phyloP scores from a whole-genome alignment of 345 rosid genomes.

The Brassica rapa region DNA sequence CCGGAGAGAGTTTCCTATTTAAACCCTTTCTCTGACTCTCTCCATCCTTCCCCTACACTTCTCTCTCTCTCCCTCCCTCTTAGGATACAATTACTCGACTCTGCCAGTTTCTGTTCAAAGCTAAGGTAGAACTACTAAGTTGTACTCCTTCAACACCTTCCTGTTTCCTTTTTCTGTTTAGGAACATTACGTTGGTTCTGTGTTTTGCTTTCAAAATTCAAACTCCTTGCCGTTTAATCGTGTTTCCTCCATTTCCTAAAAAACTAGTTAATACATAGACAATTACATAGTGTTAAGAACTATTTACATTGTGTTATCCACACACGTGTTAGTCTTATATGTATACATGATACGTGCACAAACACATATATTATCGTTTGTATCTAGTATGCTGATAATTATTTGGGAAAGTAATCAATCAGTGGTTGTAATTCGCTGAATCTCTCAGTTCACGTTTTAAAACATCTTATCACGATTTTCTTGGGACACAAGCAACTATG shows the following conservation, averaged over 20 bases:
- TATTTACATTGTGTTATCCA: not conserved
- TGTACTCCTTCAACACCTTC: conserved; percentile 1
- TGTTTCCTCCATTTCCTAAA: not conserved
- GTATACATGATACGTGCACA: not conserved
- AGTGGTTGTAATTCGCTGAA: conserved; percentile 34
- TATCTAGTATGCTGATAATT: not conserved
- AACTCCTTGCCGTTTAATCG: conserved; percentile 8
- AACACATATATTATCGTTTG: not conserved
- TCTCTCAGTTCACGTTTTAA: conserved; percentile 18
- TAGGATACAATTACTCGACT: not conserved
- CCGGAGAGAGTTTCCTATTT: conserved; percentile 33
- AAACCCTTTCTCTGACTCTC: conserved; percentile 24
- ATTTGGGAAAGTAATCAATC: conserved; percentile 4
- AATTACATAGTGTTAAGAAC: not conserved
- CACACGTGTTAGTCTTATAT: conserved; percentile 16
- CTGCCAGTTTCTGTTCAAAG: conserved; percentile 4
- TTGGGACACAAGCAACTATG: conserved; percentile 28
- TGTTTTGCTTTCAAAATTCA: conserved; percentile 1
- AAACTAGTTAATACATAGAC: not conserved
- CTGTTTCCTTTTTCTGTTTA: not conserved
- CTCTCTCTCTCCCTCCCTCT: conserved; percentile 30
- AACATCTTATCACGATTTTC: conserved; percentile 29
- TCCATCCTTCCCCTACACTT: conserved; percentile 38
- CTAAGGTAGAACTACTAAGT: conserved; percentile 16
- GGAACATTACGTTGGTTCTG: conserved; percentile 21